Conservation (phyloP, 257 asterid genomes). For the Pogostemon cablin region DNA sequence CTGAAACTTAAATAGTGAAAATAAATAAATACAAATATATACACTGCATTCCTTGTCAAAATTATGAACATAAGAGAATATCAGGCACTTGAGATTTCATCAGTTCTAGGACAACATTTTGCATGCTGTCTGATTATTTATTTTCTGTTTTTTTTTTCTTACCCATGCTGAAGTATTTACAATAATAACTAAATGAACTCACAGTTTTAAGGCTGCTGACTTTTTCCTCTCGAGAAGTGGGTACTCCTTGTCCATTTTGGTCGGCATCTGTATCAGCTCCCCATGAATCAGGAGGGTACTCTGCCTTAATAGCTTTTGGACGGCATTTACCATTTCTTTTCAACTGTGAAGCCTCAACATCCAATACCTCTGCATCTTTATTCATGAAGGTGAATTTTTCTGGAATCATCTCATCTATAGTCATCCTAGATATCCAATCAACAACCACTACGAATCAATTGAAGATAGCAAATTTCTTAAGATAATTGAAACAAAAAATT, state of each 20-base stretch:
- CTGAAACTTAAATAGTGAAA: neutral
- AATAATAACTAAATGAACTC: constrained; percentile 39
- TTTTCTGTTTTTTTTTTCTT: constrained; percentile 1
- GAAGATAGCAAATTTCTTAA: neutral
- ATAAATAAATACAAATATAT: neutral
- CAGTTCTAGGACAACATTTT: constrained; percentile 21
- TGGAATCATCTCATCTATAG: constrained; percentile 41
- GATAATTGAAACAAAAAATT: neutral
- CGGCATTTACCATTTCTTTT: constrained; percentile 70
- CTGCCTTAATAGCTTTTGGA: constrained; percentile 61
- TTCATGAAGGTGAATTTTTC: constrained; percentile 41
- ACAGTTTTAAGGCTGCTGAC: constrained; percentile 98
- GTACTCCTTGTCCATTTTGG: constrained; percentile 74
- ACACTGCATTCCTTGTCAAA: neutral
- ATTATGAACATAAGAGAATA: constrained; percentile 11
- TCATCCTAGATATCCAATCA: constrained; percentile 40
- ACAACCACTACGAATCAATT: constrained; percentile 27
- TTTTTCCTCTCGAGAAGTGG: constrained; percentile 92
- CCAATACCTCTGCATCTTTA: constrained; percentile 67
- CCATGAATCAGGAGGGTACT: constrained; percentile 67
- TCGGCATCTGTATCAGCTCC: constrained; percentile 80
- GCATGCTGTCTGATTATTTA: neutral
- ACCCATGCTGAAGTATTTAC: constrained; percentile 11
- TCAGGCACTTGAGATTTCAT: constrained; percentile 5
- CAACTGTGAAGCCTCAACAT: constrained; percentile 63